Evolutionary conservation across 306 rosid genomes (phyloP).

Genomic region (Casuarina cunninghamiana): DNA sequence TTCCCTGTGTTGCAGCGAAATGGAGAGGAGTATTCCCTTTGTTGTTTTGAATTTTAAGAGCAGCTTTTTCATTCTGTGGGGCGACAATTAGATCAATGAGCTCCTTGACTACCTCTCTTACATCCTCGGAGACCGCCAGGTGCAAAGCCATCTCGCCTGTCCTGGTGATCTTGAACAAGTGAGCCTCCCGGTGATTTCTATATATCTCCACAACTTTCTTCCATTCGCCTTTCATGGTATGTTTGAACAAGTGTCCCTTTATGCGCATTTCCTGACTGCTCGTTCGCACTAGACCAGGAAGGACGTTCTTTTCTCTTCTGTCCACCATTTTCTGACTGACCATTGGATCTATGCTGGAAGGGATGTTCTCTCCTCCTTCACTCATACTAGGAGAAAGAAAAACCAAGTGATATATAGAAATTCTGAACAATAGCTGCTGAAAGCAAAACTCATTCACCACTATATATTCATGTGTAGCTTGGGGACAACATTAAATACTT

Average conservation of each 20-base stretch:
- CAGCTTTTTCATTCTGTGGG: background rate
- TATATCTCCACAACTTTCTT: conserved; percentile 19
- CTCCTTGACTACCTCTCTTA: conserved; percentile 22
- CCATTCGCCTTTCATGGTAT: conserved; percentile 42
- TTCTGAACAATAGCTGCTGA: too few species aligned
- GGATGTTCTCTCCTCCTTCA: too few species aligned
- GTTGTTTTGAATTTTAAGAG: conserved; percentile 18
- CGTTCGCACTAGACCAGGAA: too few species aligned
- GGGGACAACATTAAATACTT: too few species aligned
- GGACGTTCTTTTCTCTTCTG: too few species aligned
- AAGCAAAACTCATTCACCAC: too few species aligned
- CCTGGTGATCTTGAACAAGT: conserved; percentile 29
- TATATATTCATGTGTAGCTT: too few species aligned
- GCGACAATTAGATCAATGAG: background rate
- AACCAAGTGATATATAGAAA: too few species aligned
- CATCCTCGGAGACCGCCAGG: conserved; percentile 44
- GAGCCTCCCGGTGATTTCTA: background rate
- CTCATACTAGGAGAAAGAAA: too few species aligned
- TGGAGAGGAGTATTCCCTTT: conserved; percentile 48
- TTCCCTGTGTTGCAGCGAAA: conserved; percentile 39
- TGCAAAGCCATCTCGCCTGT: conserved; percentile 52
- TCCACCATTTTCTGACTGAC: too few species aligned
- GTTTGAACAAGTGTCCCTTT: conserved; percentile 13
- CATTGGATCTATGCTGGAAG: too few species aligned
- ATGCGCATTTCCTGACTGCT: too few species aligned